Percentiles rank a stretch among this genome's conserved stretches.
phyloP scores from a whole-genome alignment of 768 basidiomycete genomes.

The Russula brevipes region DNA sequence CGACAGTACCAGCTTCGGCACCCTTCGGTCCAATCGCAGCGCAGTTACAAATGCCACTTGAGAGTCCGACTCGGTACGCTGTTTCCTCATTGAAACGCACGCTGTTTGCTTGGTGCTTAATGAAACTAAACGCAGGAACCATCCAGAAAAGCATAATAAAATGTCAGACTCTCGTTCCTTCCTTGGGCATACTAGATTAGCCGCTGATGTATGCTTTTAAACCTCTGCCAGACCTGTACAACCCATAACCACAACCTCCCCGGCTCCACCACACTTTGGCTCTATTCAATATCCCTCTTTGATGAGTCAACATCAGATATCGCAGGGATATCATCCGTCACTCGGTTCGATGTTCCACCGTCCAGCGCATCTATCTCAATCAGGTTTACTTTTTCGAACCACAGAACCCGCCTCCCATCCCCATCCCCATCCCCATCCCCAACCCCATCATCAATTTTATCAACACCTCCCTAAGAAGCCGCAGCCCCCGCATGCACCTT shows the following conservation, averaged over 20 bases:
- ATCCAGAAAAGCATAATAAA: constrained; percentile 25
- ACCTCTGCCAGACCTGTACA: constrained; percentile 16
- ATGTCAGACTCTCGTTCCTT: constrained; percentile 23
- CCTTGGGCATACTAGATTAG: background rate
- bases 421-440: constrained; percentile 23
- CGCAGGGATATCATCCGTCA: constrained; percentile 74
- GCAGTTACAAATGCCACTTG: constrained; percentile 47
- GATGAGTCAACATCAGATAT: constrained; percentile 75
- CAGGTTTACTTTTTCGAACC: constrained; percentile 22
- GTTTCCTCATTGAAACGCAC: background rate
- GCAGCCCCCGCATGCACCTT: constrained; percentile 9
- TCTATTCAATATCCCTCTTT: constrained; percentile 59
- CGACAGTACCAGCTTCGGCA: background rate
- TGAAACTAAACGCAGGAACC: constrained; percentile 43
- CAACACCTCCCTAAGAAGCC: constrained; percentile 21
- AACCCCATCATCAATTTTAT: constrained; percentile 24
- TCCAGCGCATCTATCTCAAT: constrained; percentile 21
- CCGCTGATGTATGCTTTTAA: background rate
- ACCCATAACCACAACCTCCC: constrained; percentile 68
- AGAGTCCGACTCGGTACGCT: constrained; percentile 46
- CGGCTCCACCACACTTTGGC: constrained; percentile 48
- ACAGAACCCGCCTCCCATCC: constrained; percentile 24
- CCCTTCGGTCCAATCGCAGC: constrained; percentile 9
- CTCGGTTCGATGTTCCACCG: constrained; percentile 64
- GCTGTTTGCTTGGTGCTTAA: constrained; percentile 38